These are phyloP conservation scores for Cytidiella melzeri DNA, from an alignment of 768 basidiomycete genomes.

Conservation along the genomic window DNA sequence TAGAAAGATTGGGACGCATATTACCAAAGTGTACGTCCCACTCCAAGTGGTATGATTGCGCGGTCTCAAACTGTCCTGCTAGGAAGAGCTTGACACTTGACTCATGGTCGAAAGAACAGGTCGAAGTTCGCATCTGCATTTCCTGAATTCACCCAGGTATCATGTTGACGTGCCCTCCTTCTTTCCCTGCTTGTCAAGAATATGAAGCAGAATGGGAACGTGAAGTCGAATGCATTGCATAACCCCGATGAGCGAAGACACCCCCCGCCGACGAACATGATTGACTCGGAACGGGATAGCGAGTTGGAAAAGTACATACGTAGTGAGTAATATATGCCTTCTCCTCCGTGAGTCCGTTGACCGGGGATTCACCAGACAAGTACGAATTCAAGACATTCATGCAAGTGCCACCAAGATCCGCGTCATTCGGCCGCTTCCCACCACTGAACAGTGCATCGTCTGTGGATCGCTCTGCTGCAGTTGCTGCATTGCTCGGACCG, in stretches of 20 bases:
- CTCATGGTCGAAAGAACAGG: constrained; percentile 82
- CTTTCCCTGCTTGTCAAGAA: constrained; percentile 33
- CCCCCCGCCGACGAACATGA: constrained; percentile 76
- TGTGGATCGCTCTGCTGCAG: constrained; percentile 22
- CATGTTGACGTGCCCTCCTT: constrained; percentile 13
- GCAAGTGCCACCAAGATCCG: constrained; percentile 16
- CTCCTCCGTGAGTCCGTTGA: neutral
- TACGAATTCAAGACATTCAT: constrained; percentile 74
- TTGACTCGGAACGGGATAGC: constrained; percentile 76
- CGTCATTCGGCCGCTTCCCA: neutral
- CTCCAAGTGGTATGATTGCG: neutral
- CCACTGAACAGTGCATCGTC: constrained; percentile 14
- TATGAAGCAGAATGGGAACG: constrained; percentile 80
- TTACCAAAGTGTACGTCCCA: constrained; percentile 80
- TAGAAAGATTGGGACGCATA: constrained; percentile 90
- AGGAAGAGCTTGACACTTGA: constrained; percentile 92
- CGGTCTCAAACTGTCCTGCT: constrained; percentile 1
- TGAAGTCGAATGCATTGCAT: constrained; percentile 70
- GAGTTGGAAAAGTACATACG: constrained; percentile 91
- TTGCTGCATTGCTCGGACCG: constrained; percentile 25
- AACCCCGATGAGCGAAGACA: constrained; percentile 80
- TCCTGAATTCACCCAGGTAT: neutral
- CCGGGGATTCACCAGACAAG: constrained; percentile 44
- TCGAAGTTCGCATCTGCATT: constrained; percentile 52
- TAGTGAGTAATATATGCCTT: constrained; percentile 39